These are phyloP conservation scores for Podospora tetraspora DNA, from an alignment of 495 filamentous ascomycete species.

Conservation along the genomic window DNA sequence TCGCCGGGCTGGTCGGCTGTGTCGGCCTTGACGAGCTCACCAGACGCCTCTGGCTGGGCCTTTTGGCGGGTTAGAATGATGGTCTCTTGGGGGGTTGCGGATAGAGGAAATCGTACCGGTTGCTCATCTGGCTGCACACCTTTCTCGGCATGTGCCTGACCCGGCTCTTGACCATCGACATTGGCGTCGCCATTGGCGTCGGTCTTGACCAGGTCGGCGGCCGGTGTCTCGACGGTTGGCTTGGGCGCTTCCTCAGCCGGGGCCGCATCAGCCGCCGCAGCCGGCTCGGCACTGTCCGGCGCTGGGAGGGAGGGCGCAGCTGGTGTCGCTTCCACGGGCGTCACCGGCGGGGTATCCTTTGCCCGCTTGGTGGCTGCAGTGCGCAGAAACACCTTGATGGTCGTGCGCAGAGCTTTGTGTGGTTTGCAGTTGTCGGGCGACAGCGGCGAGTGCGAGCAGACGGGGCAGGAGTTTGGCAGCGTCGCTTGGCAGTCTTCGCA, in stretches of 20 bases:
- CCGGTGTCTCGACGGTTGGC: background rate
- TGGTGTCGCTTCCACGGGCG: conserved; percentile 35
- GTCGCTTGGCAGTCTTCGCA: conserved; percentile 81
- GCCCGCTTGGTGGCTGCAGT: conserved; percentile 84
- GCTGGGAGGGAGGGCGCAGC: conserved; percentile 20
- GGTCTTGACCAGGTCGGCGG: background rate
- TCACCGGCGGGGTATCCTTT: conserved; percentile 44
- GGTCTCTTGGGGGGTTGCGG: background rate
- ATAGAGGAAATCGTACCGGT: background rate
- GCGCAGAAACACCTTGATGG: conserved; percentile 80
- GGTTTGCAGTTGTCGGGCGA: conserved; percentile 80
- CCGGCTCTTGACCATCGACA: conserved; percentile 18
- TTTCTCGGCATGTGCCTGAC: conserved; percentile 6
- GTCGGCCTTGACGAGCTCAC: background rate
- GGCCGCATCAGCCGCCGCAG: conserved; percentile 1
- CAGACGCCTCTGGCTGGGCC: conserved; percentile 9
- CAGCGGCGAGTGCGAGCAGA: conserved; percentile 86
- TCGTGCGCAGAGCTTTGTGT: conserved; percentile 81
- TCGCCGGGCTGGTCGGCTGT: background rate
- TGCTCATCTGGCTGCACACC: background rate
- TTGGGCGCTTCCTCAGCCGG: conserved; percentile 11
- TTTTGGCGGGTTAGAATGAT: background rate
- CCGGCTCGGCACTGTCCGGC: conserved; percentile 11
- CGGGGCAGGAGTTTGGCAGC: conserved; percentile 75
- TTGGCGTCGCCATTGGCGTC: background rate